Base-by-base conservation (phyloP, 345 rosid genomes). In the Citropsis articulata region DNA sequence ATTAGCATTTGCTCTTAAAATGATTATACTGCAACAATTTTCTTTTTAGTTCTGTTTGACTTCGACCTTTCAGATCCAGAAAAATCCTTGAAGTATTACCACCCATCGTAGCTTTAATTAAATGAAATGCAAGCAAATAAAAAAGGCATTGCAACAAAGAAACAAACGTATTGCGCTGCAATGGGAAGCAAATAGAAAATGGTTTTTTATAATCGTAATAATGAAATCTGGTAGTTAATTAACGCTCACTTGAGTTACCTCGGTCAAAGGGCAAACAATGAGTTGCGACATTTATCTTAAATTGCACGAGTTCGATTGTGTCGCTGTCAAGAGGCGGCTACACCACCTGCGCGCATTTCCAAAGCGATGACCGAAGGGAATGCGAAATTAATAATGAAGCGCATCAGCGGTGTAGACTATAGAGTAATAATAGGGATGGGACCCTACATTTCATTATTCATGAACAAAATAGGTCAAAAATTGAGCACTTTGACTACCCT, bases 391-490 rank as follows among this genome's bases (percentile, higher is more conserved):
- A 12, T 45, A 45, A 3, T 13, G 0, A 1, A 12, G 4, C 50
- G 50, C 50, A 13, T 14, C 18, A 13, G 14, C 50, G 12, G 50
- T 0, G 50, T 13, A 13, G 50, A 45, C 5, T 12, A 45, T 42
- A 12, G 50, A 9, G 5, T 45, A 3, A 45, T 45, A 45, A 0
- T 13, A 0, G 5, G 50, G 50, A 45, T 13, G 50, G 33, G 7
- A 60, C 33, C 28, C 4, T 36, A 76, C 33, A 40, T 57, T 40
- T 2, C 33, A 53, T 53, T 5, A 6, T 53, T 61, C 8, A 27
- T 25, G 9, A 14, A 71, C 6, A 35, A 38, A 75, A 19, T 21
- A 74, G 83, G 86, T 84, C 85, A 79, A 87, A 48, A 77, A 62
- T 77, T 72, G 70, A 74, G 63, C 57, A 30, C 12, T 56, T 13